Percentiles rank a stretch among this genome's conserved stretches.
Evolutionary conservation across 495 filamentous ascomycete genomes (phyloP).

Genomic region (Mytilinidion resinicola): DNA sequence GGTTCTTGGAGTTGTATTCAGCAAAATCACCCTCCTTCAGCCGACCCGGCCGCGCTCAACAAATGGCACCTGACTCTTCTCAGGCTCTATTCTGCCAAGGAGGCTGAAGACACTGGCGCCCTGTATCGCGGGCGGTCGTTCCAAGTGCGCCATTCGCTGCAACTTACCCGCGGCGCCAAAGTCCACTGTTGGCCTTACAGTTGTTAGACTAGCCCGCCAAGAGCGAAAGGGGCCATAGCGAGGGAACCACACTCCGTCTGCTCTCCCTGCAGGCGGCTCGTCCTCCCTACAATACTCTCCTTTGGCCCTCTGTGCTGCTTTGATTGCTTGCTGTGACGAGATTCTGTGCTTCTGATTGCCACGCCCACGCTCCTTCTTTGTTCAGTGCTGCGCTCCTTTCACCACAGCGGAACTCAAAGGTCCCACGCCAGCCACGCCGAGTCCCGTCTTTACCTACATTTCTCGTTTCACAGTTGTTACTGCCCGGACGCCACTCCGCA

Average conservation of each 20-base stretch:
- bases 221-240: not conserved
- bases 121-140: too few species aligned
- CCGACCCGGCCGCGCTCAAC: too few species aligned
- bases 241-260: not conserved
- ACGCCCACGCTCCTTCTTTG: constrained; percentile 6
- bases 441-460: constrained; percentile 11
- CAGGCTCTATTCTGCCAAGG: too few species aligned
- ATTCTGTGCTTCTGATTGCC: constrained; percentile 6
- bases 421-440: constrained; percentile 5
- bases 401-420: not conserved
- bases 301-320: constrained; percentile 5
- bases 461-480: constrained; percentile 15
- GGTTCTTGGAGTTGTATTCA: too few species aligned
- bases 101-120: too few species aligned
- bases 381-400: constrained; percentile 10
- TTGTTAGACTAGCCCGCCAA: too few species aligned
- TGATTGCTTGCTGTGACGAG: constrained; percentile 19
- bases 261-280: not conserved
- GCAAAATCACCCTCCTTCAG: too few species aligned
- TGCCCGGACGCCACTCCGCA: constrained; percentile 3
- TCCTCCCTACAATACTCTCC: too few species aligned
- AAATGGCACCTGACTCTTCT: too few species aligned
- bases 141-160: too few species aligned
- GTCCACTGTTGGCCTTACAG: too few species aligned
- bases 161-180: too few species aligned